Conservation (phyloP, 2,329 filamentous ascomycete genomes). For the Fusarium virguliforme region DNA sequence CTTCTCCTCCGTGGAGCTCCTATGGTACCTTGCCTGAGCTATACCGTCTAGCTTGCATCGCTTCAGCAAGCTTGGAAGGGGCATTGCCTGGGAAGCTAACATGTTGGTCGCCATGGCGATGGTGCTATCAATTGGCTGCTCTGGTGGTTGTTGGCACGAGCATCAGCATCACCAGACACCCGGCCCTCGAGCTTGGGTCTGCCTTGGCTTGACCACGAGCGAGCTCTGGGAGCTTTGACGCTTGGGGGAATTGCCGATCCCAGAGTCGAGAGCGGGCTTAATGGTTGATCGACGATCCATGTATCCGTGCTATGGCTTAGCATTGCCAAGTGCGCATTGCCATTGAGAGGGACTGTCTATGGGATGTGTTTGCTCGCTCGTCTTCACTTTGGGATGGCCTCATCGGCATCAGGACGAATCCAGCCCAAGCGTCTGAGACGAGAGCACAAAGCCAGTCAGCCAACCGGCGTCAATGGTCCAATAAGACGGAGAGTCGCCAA, state of each 20-base stretch:
- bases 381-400: slow-evolving; percentile 33
- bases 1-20: slow-evolving; percentile 32
- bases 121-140: slow-evolving; percentile 42
- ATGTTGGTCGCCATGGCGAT: slow-evolving; percentile 42
- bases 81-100: slow-evolving; percentile 28
- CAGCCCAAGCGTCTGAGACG: slow-evolving; percentile 28
- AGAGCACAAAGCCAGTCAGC: slow-evolving; percentile 33
- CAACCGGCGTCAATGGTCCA: slow-evolving; percentile 33
- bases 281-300: slow-evolving; percentile 44
- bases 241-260: slow-evolving; percentile 31
- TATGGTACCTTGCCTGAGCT: slow-evolving; percentile 37
- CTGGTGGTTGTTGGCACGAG: slow-evolving; percentile 20
- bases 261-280: slow-evolving; percentile 30
- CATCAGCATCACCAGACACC: slow-evolving; percentile 36
- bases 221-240: slow-evolving; percentile 36
- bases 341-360: slow-evolving; percentile 10
- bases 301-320: slow-evolving; percentile 25
- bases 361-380: slow-evolving; percentile 15
- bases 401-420: slow-evolving; percentile 31
- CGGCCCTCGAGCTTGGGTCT: slow-evolving; percentile 38
- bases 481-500: slow-evolving; percentile 14
- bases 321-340: slow-evolving; percentile 31
- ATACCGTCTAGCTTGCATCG: slow-evolving; percentile 32
- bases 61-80: slow-evolving; percentile 39
- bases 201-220: slow-evolving; percentile 23